Conservation (phyloP, 768 basidiomycete genomes). For the Dentipellis fragilis region DNA sequence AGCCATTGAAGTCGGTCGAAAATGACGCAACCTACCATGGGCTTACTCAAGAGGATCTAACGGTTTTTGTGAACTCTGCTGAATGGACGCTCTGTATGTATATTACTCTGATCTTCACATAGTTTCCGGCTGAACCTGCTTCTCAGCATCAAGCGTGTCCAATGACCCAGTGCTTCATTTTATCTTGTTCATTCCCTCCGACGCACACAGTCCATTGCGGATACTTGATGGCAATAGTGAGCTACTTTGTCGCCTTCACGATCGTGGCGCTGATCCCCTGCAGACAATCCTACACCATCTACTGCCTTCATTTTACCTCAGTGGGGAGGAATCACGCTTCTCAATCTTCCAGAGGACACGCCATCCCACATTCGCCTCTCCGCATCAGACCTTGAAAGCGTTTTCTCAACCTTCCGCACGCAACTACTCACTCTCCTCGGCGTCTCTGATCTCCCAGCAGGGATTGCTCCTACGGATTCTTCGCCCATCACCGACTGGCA, state of each 20-base stretch:
- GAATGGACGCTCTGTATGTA: slow-evolving; percentile 85
- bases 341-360: slow-evolving; percentile 40
- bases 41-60: slow-evolving; percentile 73
- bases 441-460: slow-evolving; percentile 49
- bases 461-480: slow-evolving; percentile 23
- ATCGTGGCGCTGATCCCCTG: background rate
- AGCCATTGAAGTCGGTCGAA: slow-evolving; percentile 32
- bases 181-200: slow-evolving; percentile 76
- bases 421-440: slow-evolving; percentile 81
- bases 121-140: background rate
- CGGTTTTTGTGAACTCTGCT: slow-evolving; percentile 91
- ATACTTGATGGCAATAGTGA: slow-evolving; percentile 50
- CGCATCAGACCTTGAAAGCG: slow-evolving; percentile 31
- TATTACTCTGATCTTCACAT: slow-evolving; percentile 2
- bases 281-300: slow-evolving; percentile 40
- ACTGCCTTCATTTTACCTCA: slow-evolving; percentile 85
- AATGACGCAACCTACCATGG: slow-evolving; percentile 35
- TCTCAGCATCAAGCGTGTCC: slow-evolving; percentile 78
- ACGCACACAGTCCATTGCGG: slow-evolving; percentile 53
- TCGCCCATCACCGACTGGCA: slow-evolving; percentile 60
- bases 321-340: slow-evolving; percentile 83
- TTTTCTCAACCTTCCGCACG: slow-evolving; percentile 55
- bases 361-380: slow-evolving; percentile 28
- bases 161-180: slow-evolving; percentile 94
- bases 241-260: background rate